phyloP scores from a whole-genome alignment of 106 monocot genomes.

The Chionographis japonica region DNA sequence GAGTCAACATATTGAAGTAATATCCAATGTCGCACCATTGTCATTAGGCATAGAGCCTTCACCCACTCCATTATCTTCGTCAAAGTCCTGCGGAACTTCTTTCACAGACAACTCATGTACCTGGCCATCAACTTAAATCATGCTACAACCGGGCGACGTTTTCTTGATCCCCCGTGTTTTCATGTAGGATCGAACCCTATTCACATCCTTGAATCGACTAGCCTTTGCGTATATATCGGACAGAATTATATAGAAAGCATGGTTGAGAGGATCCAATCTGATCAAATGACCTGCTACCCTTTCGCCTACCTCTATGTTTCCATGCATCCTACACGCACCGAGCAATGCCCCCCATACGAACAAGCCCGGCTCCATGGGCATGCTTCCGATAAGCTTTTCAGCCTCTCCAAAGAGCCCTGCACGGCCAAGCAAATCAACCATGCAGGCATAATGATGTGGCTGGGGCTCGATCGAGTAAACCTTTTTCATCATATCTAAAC shows the following conservation, averaged over 20 bases:
- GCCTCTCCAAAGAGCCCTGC: slow-evolving; percentile 19
- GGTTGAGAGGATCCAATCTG: slow-evolving; percentile 11
- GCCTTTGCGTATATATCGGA: slow-evolving; percentile 19
- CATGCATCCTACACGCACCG: slow-evolving; percentile 19
- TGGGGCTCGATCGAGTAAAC: slow-evolving; percentile 13
- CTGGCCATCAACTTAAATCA: slow-evolving; percentile 19
- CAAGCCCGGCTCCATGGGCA: slow-evolving; percentile 12
- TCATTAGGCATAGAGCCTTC: too few relatives aligned
- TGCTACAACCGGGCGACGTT: slow-evolving; percentile 13
- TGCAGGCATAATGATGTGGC: slow-evolving; percentile 14
- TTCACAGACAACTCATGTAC: slow-evolving; percentile 12
- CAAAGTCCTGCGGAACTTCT: background rate
- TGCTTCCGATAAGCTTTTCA: slow-evolving; percentile 1
- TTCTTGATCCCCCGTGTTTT: slow-evolving; percentile 10
- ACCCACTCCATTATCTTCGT: background rate
- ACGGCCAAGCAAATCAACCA: slow-evolving; percentile 18
- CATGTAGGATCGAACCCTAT: slow-evolving; percentile 7
- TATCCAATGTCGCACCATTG: too few relatives aligned
- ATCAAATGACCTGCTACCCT: slow-evolving; percentile 8
- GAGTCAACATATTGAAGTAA: too few relatives aligned
- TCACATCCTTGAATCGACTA: slow-evolving; percentile 9
- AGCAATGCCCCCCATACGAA: slow-evolving; percentile 22
- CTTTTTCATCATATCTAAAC: slow-evolving; percentile 11
- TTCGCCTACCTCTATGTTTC: slow-evolving; percentile 15
- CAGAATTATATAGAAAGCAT: slow-evolving; percentile 22